Conservation (phyloP, 352 stramenopile genomes). For the Phytopythium mirpurense region DNA sequence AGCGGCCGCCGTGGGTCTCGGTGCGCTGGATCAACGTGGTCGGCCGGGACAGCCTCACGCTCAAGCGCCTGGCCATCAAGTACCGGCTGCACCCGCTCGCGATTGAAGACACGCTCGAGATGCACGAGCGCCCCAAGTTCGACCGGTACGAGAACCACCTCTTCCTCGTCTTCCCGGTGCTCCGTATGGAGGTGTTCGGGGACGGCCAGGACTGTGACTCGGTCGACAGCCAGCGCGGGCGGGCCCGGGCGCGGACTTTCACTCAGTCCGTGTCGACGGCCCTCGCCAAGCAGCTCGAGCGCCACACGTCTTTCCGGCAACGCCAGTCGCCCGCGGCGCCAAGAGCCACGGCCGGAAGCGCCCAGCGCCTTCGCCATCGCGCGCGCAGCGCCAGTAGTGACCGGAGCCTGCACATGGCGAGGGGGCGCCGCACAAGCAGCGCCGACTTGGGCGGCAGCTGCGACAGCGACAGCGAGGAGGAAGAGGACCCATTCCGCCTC, state of each 20-base stretch:
- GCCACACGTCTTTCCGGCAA: constrained; percentile 16
- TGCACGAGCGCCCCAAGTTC: constrained; percentile 84
- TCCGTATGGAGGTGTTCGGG: constrained; percentile 60
- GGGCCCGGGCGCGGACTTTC: constrained; percentile 7
- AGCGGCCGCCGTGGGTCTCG: constrained; percentile 71
- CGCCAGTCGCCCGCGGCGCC: constrained; percentile 2
- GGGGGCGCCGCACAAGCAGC: not conserved
- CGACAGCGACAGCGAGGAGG: constrained; percentile 12
- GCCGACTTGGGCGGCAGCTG: not conserved
- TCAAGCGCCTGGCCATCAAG: constrained; percentile 86
- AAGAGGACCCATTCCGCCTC: constrained; percentile 66
- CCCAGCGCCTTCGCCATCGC: not conserved
- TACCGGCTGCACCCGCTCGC: constrained; percentile 81
- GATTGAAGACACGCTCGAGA: constrained; percentile 84
- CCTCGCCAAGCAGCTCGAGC: constrained; percentile 34
- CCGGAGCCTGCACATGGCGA: not conserved
- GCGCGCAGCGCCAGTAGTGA: constrained; percentile 2
- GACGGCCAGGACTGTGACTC: constrained; percentile 14
- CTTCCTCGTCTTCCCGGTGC: constrained; percentile 79
- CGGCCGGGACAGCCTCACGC: constrained; percentile 69
- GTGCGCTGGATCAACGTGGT: constrained; percentile 87
- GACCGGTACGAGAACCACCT: constrained; percentile 82
- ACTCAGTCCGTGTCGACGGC: constrained; percentile 24
- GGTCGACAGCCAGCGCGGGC: not conserved
- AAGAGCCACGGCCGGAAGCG: not conserved